Evolutionary conservation across 768 basidiomycete genomes (phyloP).

Genomic region (Mycena alexandri): DNA sequence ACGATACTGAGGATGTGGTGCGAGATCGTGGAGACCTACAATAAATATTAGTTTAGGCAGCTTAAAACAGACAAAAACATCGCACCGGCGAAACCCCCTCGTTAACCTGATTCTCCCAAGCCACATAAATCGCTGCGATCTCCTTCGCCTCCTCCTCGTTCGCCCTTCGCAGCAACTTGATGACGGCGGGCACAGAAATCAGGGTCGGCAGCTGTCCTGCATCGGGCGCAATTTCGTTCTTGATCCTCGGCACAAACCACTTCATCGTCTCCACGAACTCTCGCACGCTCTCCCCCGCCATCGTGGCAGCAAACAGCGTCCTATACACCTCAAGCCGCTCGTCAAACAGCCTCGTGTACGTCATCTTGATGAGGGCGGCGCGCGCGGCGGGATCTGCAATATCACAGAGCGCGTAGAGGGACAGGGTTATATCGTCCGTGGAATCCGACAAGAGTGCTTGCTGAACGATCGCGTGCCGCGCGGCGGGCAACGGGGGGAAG

Average conservation of each 20-base stretch:
- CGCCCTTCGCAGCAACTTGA: conserved; percentile 27
- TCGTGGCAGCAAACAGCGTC: conserved; percentile 30
- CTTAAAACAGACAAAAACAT: not conserved
- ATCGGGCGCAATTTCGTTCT: conserved; percentile 38
- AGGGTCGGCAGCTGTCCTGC: conserved; percentile 24
- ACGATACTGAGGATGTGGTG: conserved; percentile 27
- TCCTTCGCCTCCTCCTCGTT: conserved; percentile 34
- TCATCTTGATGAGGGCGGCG: conserved; percentile 30
- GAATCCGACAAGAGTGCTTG: conserved; percentile 18
- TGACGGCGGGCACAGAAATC: conserved; percentile 11
- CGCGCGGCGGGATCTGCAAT: conserved; percentile 34
- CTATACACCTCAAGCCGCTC: conserved; percentile 34
- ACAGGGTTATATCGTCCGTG: conserved; percentile 22
- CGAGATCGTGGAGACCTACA: conserved; percentile 29
- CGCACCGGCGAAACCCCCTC: conserved; percentile 37
- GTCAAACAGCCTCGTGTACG: conserved; percentile 36
- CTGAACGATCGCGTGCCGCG: conserved; percentile 29
- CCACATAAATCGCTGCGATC: conserved; percentile 33
- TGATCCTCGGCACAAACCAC: conserved; percentile 37
- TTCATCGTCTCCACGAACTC: conserved; percentile 36
- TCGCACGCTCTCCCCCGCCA: conserved; percentile 20
- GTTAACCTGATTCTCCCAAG: conserved; percentile 39
- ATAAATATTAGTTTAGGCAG: not conserved
- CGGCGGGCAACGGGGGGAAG: conserved; percentile 31
- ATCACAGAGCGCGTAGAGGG: conserved; percentile 34